Conservation (phyloP, 2,329 filamentous ascomycete species). For the Aspergillus texensis region DNA sequence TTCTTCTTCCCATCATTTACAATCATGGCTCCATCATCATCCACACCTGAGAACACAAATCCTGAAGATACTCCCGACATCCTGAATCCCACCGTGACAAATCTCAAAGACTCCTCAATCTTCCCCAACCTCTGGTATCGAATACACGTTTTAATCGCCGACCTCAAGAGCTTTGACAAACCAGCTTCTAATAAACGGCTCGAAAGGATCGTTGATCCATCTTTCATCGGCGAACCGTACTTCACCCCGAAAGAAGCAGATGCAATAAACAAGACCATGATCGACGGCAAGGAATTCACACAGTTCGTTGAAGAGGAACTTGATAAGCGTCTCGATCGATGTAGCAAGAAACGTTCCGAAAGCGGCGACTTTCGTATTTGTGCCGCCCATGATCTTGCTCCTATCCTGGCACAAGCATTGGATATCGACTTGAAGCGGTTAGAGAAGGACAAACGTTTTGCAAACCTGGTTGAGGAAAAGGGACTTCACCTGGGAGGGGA, state of each 20-base stretch:
- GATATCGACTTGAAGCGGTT: slow-evolving; percentile 30
- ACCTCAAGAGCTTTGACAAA: slow-evolving; percentile 24
- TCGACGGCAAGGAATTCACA: slow-evolving; percentile 18
- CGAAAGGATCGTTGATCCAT: slow-evolving; percentile 21
- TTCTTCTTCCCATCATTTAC: background rate
- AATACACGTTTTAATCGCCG: slow-evolving; percentile 27
- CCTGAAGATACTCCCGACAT: background rate
- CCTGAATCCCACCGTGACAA: background rate
- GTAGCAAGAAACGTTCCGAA: slow-evolving; percentile 33
- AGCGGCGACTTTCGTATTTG: slow-evolving; percentile 36
- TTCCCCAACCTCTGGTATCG: slow-evolving; percentile 23
- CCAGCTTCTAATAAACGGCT: slow-evolving; percentile 18
- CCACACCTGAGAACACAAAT: background rate
- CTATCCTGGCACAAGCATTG: slow-evolving; percentile 31
- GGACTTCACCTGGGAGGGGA: slow-evolving; percentile 8
- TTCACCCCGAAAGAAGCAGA: slow-evolving; percentile 23
- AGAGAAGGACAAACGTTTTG: slow-evolving; percentile 26
- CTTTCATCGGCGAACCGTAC: slow-evolving; percentile 28
- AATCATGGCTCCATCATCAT: background rate
- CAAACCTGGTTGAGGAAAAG: slow-evolving; percentile 9
- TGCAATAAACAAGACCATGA: slow-evolving; percentile 10
- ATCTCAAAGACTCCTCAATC: background rate
- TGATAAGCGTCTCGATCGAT: slow-evolving; percentile 25
- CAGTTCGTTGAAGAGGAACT: slow-evolving; percentile 23
- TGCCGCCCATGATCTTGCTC: slow-evolving; percentile 39